Evolutionary conservation across 2,329 filamentous ascomycete species (phyloP), one percentile per base, ranked within the genome.

Genomic region (Fusarium coffeatum): DNA sequence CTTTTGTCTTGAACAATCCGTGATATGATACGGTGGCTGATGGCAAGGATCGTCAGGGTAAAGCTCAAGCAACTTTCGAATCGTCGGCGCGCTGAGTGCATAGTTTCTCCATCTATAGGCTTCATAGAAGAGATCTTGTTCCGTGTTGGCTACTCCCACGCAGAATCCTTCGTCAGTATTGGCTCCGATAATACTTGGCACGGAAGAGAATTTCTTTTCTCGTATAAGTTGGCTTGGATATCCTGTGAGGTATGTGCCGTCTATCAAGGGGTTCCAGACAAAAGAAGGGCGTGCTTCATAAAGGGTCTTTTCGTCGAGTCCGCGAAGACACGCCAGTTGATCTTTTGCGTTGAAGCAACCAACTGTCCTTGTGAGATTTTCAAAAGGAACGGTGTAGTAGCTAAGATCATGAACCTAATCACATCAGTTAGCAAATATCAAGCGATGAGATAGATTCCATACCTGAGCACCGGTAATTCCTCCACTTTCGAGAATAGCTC

Each of bases 401-500:
- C 73, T 75, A 15, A 75, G 68, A 45, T 75, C 72, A 34, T 75
- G 73, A 20, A 75, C 51, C 72, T 55, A 20, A 8, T 34, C 20
- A 15, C 4, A 23, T n/a, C 10, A n/a, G 15, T 55, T 13, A 46
- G 37, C 9, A 43, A 47, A 20, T 5, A 12, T 12, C 15, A 25
- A 22, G 11, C 10, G 4, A 25, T 1, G 8, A 8, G 2, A 3
- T n/a, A 12, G 4, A 2, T 2, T 18, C 20, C 55, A 11, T 60
- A 72, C 71, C 63, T 74, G 72, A 7, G 64, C 69, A 6, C 72
- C 72, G 4, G 72, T 74, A 2, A 71, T 58, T 1, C 80, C 79
- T 6, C 86, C 86, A 15, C 84, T 87, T 55, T 89, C 82, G 55
- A 85, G 78, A 46, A 87, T 89, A 4, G 83, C 87, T 10, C 78